Conservation (phyloP, 805 yeast species). For the Candida pseudofarinosa region DNA sequence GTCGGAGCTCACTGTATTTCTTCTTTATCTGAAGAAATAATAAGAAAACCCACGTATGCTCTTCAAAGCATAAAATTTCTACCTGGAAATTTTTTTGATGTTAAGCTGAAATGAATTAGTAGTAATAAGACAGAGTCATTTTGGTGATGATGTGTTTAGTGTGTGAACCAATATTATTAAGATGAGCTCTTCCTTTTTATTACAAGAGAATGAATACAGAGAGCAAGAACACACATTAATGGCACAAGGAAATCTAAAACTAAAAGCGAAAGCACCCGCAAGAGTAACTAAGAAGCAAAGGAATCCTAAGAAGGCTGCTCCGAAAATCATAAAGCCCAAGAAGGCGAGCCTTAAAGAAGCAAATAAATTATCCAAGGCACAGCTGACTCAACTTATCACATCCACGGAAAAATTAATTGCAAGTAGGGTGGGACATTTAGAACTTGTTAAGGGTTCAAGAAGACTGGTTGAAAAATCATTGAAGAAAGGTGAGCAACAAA, state of each 20-base stretch:
- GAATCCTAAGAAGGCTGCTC: slow-evolving; percentile 67
- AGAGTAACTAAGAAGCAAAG: slow-evolving; percentile 62
- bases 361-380: slow-evolving; percentile 55
- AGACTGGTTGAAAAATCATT: slow-evolving; percentile 68
- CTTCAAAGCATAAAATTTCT: neutral
- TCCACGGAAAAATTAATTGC: slow-evolving; percentile 84
- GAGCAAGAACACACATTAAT: slow-evolving; percentile 23
- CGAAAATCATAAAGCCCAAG: slow-evolving; percentile 64
- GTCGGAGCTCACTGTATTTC: neutral
- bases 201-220: neutral
- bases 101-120: neutral
- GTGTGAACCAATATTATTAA: neutral
- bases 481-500: slow-evolving; percentile 30
- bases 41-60: neutral
- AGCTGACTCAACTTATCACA: slow-evolving; percentile 47
- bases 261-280: slow-evolving; percentile 46
- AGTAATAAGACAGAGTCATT: neutral
- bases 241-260: slow-evolving; percentile 74
- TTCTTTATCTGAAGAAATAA: neutral
- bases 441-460: slow-evolving; percentile 85
- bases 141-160: neutral
- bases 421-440: slow-evolving; percentile 90
- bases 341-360: slow-evolving; percentile 46
- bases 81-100: slow-evolving; percentile 1
- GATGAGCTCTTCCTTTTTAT: neutral